These are phyloP conservation scores for Aureobasidium lini DNA, from an alignment of 2,329 filamentous ascomycete genomes.

Conservation along the genomic window DNA sequence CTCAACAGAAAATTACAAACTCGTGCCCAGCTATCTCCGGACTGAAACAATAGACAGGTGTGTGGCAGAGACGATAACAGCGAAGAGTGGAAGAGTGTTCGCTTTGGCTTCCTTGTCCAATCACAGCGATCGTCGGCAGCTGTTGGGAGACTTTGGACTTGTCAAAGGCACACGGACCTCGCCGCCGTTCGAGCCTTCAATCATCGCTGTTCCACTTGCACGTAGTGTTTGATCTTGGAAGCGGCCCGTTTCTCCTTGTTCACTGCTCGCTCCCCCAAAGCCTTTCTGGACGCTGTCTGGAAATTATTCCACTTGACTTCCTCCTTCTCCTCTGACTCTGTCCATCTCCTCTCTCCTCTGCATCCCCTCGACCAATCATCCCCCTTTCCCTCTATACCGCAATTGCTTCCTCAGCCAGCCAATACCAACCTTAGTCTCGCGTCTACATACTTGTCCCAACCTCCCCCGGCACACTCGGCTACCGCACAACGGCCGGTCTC, in stretches of 20 bases:
- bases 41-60: neutral
- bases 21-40: neutral
- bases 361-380: neutral
- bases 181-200: slow-evolving; percentile 12
- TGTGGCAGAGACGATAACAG: neutral
- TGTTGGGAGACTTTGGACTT: slow-evolving; percentile 4
- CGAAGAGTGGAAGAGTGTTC: neutral
- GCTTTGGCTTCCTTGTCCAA: neutral
- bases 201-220: neutral
- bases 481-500: slow-evolving; percentile 4
- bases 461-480: neutral
- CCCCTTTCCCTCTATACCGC: neutral
- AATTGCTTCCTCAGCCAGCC: neutral
- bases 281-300: neutral
- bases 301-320: neutral
- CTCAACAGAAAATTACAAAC: neutral
- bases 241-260: slow-evolving; percentile 8
- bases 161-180: slow-evolving; percentile 5
- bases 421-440: neutral
- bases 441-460: neutral
- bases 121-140: neutral
- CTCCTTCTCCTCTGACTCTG: neutral
- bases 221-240: neutral
- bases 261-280: neutral
- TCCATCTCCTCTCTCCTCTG: neutral